Evolutionary conservation across 225 moss, liverwort and hornwort species (phyloP), one percentile per base, ranked within the genome.

Genomic region (Polytrichum commune): DNA sequence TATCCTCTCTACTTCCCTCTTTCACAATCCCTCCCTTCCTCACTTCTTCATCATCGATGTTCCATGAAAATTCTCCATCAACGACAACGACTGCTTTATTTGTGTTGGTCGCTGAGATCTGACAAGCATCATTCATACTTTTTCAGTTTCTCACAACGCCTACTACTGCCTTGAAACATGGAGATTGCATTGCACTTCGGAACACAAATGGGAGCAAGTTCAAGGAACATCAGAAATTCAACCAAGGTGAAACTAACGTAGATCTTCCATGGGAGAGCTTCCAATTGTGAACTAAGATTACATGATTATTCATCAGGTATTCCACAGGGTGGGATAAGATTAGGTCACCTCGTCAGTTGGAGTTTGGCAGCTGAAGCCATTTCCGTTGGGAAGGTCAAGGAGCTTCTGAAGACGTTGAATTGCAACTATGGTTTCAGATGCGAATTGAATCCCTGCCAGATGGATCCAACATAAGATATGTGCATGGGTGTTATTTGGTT

Each of bases 321-420:
- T 58, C 58, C 58, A 58, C 24, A 24, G 24, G 58, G 7, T 9
- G 24, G 58, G 58, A 22, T 46, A 13, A 38, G 46, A 58, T 20
- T 58, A 1, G 20, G n/a, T 68, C 54, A 82, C 78, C 77, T 66
- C 54, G 3, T 69, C 71, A 33, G 71, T 46, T 22, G 69, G 61
- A 53, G 70, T 78, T 16, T 63, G 35, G 55, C 69, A 73, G 25
- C 68, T 69, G n/a, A 35, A 64, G 7, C 83, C 76, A 32, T 72
- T 78, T 20, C 88, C 88, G 53, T 73, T 60, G 6, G 88, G 88
- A 9, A 86, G 76, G 74, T 82, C 69, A 19, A 89, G 73, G 5
- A 89, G 65, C 18, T 38, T 72, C 54, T 85, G 82, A 74, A 89
- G 30, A 30, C 88, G 78, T 58, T 78, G 63, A 4, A 80, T 64